A percentile compares a stretch with the other conserved stretches of the same genome.
Conservation (phyloP, 768 basidiomycete genomes). For the Termitomyces sp. region DNA sequence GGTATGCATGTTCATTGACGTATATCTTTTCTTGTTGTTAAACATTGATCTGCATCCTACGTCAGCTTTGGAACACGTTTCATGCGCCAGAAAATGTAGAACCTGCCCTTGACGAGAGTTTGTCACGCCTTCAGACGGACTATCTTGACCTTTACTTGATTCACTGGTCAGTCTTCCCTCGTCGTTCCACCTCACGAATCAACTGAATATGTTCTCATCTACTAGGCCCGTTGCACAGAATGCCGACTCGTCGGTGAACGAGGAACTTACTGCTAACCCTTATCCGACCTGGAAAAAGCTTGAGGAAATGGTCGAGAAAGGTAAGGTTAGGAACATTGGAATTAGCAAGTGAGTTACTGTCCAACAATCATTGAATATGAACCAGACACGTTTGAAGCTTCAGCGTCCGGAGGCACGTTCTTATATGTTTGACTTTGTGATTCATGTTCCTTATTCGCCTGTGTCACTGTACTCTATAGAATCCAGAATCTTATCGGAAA, state of each 20-base stretch:
- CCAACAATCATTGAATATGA: not conserved
- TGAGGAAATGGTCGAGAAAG: conserved; percentile 71
- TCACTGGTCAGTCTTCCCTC: conserved; percentile 50
- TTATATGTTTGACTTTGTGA: not conserved
- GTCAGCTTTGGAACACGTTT: conserved; percentile 67
- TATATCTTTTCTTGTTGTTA: not conserved
- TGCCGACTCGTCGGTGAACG: conserved; percentile 36
- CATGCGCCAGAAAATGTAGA: conserved; percentile 74
- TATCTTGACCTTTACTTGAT: conserved; percentile 61
- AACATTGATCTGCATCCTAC: not conserved
- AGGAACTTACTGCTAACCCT: conserved; percentile 59
- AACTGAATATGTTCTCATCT: not conserved
- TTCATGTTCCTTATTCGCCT: conserved; percentile 10
- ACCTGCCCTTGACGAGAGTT: conserved; percentile 49
- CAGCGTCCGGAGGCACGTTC: conserved; percentile 47
- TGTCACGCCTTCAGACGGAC: conserved; percentile 6
- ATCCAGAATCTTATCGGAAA: conserved; percentile 60
- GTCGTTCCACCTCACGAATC: not conserved
- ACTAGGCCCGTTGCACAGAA: conserved; percentile 64
- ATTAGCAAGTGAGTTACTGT: conserved; percentile 62
- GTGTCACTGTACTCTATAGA: conserved; percentile 19
- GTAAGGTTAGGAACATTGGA: conserved; percentile 76
- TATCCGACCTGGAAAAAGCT: conserved; percentile 80
- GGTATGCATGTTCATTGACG: conserved; percentile 15
- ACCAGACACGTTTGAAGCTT: conserved; percentile 34